Percentiles rank a stretch among this genome's conserved stretches.
phyloP scores from a whole-genome alignment of 768 basidiomycete species.

The Coprinopsis strossmayeri region DNA sequence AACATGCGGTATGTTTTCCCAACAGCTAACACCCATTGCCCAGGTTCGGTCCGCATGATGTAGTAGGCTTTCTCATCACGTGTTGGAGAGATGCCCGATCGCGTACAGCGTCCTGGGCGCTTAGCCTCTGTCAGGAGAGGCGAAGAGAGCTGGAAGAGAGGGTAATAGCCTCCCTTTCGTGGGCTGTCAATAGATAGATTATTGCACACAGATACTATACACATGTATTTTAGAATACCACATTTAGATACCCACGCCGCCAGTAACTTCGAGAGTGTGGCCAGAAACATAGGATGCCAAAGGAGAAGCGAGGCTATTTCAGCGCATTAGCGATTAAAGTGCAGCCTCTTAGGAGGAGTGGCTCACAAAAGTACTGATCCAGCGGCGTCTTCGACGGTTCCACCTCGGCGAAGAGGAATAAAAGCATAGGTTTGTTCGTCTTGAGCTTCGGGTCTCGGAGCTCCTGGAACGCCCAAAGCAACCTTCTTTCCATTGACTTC shows the following conservation, averaged over 20 bases:
- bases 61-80: conserved; percentile 3
- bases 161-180: not conserved
- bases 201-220: not conserved
- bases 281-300: conserved; percentile 76
- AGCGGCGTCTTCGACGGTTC: conserved; percentile 71
- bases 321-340: not conserved
- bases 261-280: conserved; percentile 81
- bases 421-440: conserved; percentile 26
- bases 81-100: not conserved
- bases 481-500: conserved; percentile 82
- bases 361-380: conserved; percentile 71
- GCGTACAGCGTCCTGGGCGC: not conserved
- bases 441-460: conserved; percentile 25
- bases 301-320: conserved; percentile 64
- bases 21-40: not conserved
- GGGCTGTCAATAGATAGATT: not conserved
- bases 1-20: conserved; percentile 6
- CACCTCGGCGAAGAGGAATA: conserved; percentile 65
- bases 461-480: conserved; percentile 70
- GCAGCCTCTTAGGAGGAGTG: conserved; percentile 12
- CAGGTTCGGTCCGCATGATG: not conserved
- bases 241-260: conserved; percentile 63
- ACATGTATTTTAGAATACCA: not conserved
- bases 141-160: not conserved
- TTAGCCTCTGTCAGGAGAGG: not conserved